Base-by-base conservation (phyloP, 1,284 basidiomycete genomes). In the Fomitiporia mediterranea region DNA sequence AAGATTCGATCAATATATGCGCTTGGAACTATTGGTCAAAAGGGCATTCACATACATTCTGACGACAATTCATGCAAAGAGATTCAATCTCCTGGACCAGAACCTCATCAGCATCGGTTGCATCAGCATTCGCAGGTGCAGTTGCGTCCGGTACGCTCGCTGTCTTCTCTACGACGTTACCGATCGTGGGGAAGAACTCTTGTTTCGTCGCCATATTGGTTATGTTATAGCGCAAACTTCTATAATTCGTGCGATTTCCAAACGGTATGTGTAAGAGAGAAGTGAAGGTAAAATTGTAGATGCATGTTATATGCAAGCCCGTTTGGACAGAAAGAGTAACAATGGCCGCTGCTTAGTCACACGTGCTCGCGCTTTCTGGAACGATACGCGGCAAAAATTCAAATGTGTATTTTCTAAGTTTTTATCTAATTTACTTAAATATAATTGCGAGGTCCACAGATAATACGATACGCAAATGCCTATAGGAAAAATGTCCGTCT, bases 21-120 rank as follows among this genome's bases (percentile, higher is more conserved):
- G 25, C 23, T 19, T 13, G 17, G 27, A 25, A 43, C 15, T n/a
- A 28, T 4, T 42, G 23, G 19, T 15, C 17, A 13, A 46, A 4
- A 7, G 23, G 2, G 15, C 19, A 49, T 13, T 8, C 13, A 42
- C 83, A 66, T 61, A 89, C 93, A 81, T 96, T 86, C 70, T 98
- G 79, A 43, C 83, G 79, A 67, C 97, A 99, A 68, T 83, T 82
- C 93, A 99, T 96, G 74, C 97, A 99, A 32, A 99, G 75, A 34
- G 91, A 95, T 64, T 94, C 89, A 63, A 99, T 82, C 69, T 92
- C 86, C 64, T 93, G 81, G 17, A 94, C 79, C 0, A 82, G 80
- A 58, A 81, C 82, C 30, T 89, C 86, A 21, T 84, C 82, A 17
- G 78, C 73, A 53, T 59, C 40, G 19, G 32, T 37, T 37, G 28